Evolutionary conservation across 139 green algal genomes (phyloP).

Genomic region (Edaphochlamys debaryana): DNA sequence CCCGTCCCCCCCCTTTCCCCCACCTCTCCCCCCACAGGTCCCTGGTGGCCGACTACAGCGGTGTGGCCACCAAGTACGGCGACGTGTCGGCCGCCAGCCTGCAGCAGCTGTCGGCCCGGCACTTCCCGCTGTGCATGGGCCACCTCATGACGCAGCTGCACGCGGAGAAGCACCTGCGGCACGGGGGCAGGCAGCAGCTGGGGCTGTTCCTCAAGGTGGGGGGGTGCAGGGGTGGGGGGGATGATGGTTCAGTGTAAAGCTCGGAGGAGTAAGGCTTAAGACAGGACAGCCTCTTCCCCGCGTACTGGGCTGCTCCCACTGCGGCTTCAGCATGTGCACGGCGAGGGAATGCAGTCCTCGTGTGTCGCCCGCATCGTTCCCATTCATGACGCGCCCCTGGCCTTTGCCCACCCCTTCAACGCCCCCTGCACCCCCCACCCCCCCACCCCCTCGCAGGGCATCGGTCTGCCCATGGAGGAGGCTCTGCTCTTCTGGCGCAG

Average conservation of each 20-base stretch:
- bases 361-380: too few relatives aligned
- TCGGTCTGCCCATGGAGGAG: slow-evolving; percentile 92
- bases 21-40: not conserved
- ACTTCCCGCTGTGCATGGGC: slow-evolving; percentile 93
- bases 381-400: too few relatives aligned
- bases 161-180: slow-evolving; percentile 87
- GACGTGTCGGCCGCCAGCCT: slow-evolving; percentile 40
- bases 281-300: too few relatives aligned
- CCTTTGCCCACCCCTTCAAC: too few relatives aligned
- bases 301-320: too few relatives aligned
- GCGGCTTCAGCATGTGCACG: too few relatives aligned
- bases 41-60: slow-evolving; percentile 44
- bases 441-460: too few relatives aligned
- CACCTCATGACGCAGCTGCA: slow-evolving; percentile 76
- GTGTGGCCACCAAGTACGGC: slow-evolving; percentile 22
- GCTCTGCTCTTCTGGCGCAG: slow-evolving; percentile 93
- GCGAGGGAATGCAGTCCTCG: too few relatives aligned
- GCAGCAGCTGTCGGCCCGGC: slow-evolving; percentile 60
- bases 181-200: slow-evolving; percentile 92
- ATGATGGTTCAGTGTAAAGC: not conserved
- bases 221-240: not conserved
- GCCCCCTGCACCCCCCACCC: too few relatives aligned
- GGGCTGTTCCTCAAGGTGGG: slow-evolving; percentile 95
- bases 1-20: too few relatives aligned
- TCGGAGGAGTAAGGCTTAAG: too few relatives aligned